Base-by-base conservation (phyloP, 345 rosid genomes). In the Dimocarpus longan region DNA sequence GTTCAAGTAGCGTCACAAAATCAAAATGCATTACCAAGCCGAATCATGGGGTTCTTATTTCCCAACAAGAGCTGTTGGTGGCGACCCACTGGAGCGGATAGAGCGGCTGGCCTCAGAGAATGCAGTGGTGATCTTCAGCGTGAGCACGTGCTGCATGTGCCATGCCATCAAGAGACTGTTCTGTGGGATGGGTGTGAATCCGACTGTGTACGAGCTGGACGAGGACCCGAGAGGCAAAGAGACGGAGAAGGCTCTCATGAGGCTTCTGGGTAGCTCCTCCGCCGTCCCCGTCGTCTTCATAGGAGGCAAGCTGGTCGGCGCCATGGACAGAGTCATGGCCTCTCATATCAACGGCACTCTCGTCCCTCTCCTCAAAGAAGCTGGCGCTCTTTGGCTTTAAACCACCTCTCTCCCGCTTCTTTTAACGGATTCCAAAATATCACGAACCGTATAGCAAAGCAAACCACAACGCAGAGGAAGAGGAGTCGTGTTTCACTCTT, bases 81-180 rank as follows among this genome's bases (percentile, higher is more conserved):
- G 88, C 52, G 91, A 90, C 77, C 81, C 88, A 1, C 32, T 88
- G 84, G 85, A 86, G 67, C 83, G 90, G 40, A 88, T 95, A 75
- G 90, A 87, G 87, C 81, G 88, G 84, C 71, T 95, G 68, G 98
- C 92, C 0, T 81, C 97, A 3, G 98, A 91, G 84, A 92, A 83
- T 68, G 98, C 98, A 10, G 98, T 95, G 83, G 98, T 95, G 78
- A 88, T 95, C 42, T 92, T 95, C 83, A 93, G 98, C 87, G 82
- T 88, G 11, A 95, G 98, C 86, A 88, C 86, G 0, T 95, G 98
- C 87, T 95, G 98, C 91, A 95, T 95, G 98, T 95, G 98, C 84
- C 98, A 93, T 81, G 95, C 93, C 77, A 88, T 89, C 18, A 95
- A 95, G 84, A 85, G 95, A 70, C 90, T 95, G 15, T 93, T 95